Evolutionary conservation across 352 stramenopile species (phyloP).

Genomic region (Phytophthora pinifolia): DNA sequence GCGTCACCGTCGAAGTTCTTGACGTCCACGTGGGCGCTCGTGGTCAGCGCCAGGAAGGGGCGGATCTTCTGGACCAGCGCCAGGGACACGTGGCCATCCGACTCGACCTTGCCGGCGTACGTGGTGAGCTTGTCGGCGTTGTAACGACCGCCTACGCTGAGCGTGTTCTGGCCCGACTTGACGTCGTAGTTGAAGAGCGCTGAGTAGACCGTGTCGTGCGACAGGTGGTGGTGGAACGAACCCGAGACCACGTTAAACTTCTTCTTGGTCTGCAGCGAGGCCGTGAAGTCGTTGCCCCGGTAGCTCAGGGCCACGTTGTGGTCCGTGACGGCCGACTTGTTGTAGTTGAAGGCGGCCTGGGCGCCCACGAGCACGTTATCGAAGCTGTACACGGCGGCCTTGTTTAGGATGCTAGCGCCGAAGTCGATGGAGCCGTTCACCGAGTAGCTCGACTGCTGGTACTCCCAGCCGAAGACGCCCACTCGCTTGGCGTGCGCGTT

Average conservation of each 20-base stretch:
- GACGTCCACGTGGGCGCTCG: slow-evolving; percentile 84
- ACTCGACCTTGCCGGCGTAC: slow-evolving; percentile 87
- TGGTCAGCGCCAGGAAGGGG: slow-evolving; percentile 81
- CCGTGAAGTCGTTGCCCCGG: slow-evolving; percentile 72
- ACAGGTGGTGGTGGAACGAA: slow-evolving; percentile 85
- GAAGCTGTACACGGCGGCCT: slow-evolving; percentile 73
- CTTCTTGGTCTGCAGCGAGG: slow-evolving; percentile 86
- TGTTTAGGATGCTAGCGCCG: slow-evolving; percentile 51
- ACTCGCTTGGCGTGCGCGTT: slow-evolving; percentile 76
- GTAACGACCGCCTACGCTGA: slow-evolving; percentile 83
- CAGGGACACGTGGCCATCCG: slow-evolving; percentile 85
- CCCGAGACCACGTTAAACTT: slow-evolving; percentile 80
- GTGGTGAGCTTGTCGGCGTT: slow-evolving; percentile 79
- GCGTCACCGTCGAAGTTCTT: slow-evolving; percentile 92
- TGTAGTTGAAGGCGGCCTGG: slow-evolving; percentile 72
- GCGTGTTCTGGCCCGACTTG: slow-evolving; percentile 81
- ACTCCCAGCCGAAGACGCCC: slow-evolving; percentile 77
- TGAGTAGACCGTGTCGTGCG: slow-evolving; percentile 83
- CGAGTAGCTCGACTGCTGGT: slow-evolving; percentile 61
- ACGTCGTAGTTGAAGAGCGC: slow-evolving; percentile 89
- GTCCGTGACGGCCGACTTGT: slow-evolving; percentile 84
- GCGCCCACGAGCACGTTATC: slow-evolving; percentile 79
- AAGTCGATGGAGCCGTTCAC: slow-evolving; percentile 65
- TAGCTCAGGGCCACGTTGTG: slow-evolving; percentile 85
- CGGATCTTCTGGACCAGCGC: slow-evolving; percentile 87